phyloP scores from a whole-genome alignment of 73 alveolate species.

The Stentor roeselii region DNA sequence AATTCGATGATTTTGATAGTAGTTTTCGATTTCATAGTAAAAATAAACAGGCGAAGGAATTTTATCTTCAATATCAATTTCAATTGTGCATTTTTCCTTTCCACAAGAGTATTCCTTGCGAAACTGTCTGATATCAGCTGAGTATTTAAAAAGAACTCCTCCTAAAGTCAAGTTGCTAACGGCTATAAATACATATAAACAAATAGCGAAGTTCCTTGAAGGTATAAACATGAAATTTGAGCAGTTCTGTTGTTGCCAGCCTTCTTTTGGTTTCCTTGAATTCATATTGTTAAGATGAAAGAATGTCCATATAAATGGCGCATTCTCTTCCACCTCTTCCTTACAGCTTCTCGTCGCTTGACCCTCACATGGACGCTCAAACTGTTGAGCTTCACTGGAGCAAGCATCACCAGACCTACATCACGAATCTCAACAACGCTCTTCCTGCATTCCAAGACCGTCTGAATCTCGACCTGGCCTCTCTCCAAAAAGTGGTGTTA shows the following conservation, averaged over 20 bases:
- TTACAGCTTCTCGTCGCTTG: constrained; percentile 45
- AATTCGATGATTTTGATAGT: constrained; percentile 87
- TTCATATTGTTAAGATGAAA: background rate
- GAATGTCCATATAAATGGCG: background rate
- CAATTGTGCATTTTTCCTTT: constrained; percentile 42
- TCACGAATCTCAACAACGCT: constrained; percentile 44
- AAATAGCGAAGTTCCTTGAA: background rate
- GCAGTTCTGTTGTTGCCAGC: background rate
- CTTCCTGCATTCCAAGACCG: constrained; percentile 25
- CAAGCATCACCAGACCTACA: constrained; percentile 48
- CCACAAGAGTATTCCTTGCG: background rate
- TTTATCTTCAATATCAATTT: constrained; percentile 39
- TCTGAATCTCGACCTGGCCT: background rate
- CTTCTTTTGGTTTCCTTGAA: background rate
- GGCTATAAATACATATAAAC: background rate
- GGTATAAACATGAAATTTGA: background rate
- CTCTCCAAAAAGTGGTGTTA: background rate
- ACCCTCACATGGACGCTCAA: constrained; percentile 49
- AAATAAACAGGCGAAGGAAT: constrained; percentile 78
- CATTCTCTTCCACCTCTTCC: constrained; percentile 42
- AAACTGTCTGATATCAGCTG: background rate
- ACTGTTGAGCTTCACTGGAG: constrained; percentile 46
- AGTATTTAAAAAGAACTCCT: background rate
- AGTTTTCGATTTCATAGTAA: constrained; percentile 81
- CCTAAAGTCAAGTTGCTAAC: background rate